Base-by-base conservation (phyloP, 257 asterid species). In the Avicennia marina region DNA sequence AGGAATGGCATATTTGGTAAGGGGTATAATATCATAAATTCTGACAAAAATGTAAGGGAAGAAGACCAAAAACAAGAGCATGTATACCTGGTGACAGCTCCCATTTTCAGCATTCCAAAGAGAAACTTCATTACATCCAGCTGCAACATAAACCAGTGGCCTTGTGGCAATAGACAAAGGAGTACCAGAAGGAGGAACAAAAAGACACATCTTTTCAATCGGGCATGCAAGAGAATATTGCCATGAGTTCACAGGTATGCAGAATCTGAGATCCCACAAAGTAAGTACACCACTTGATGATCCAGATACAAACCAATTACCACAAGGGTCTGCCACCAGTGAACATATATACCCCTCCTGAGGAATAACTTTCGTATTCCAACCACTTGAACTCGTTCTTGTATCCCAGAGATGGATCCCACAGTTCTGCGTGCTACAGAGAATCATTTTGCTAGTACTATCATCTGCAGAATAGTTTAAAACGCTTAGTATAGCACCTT, bases 61-160 rank as follows among this genome's bases (percentile, higher is more conserved):
- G 49, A 49, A 18, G 13, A 53, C 44, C 44, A 42, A 51, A 44
- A 4, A 21, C 24, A n/a, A n/a, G 47, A 40, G 48, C 49, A 36
- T 58, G 54, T 10, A 26, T 76, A 89, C 97, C 99, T 93, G 97
- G 74, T 93, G 99, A 75, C 99, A 84, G 86, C 97, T 89, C 40
- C 96, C 96, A 54, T 84, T 85, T 80, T 93, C 99, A 34, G 97
- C 96, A 76, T 89, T 86, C 99, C 97, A 89, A 47, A 93, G 99
- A 63, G 97, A 89, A 58, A 89, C 94, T 72, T 93, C 95, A 71
- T 89, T 89, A 62, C 91, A 82, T 46, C 99, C 97, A 53, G 99
- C 99, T 38, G 99, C 97, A 52, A 82, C 97, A 79, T 93, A 89
- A 31, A 89, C 81, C 66, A 89, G 93, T 27, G 99, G 99, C 76